Evolutionary conservation across 441 rosid genomes (phyloP), one percentile per base, ranked within the genome.

Genomic region (Erodium moschatum): DNA sequence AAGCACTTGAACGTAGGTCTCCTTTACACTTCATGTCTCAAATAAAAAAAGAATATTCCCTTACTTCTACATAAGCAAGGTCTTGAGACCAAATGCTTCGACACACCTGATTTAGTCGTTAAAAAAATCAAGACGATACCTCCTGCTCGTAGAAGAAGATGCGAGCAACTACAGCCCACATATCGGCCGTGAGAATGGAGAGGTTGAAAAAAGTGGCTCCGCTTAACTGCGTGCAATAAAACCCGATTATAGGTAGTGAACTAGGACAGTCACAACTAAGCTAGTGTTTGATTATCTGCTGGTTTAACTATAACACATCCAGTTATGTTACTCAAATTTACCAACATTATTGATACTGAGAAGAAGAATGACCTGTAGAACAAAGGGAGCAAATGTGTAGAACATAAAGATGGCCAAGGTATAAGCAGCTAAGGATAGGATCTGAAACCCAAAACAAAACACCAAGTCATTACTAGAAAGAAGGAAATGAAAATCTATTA

Each of bases 151-250:
- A 87, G 82, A 86, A 69, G 68, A 70, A 77, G 68, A 84, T 76
- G 68, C 86, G 82, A 65, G 84, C 0, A 0, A 82, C 62, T 8
- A 87, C 90, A 0, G 84, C 93, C 93, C 93, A 87, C 90, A 84
- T 87, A 54, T 87, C 85, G 16, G 85, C 72, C 1, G 89, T 82
- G 42, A 83, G 89, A 60, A 84, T 35, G 0, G 93, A 86, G 12
- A 87, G 85, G 67, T 82, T 87, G 76, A 82, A 84, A 83, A 86
- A 69, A 40, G 90, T 69, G 0, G 92, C 83, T 72, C 87, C 92
- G 62, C 89, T 74, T 78, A 78, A 65, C 88, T 84, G 80, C 6
- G 48, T 21, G 19, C 46, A 67, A 67, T 60, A 18, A 18, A 0
- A 64, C 5, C 42, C 2, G 4, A 46, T 10, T 10, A 46, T 46